Base-by-base conservation (phyloP, 495 filamentous ascomycete genomes). In the Aspergillus leporis region DNA sequence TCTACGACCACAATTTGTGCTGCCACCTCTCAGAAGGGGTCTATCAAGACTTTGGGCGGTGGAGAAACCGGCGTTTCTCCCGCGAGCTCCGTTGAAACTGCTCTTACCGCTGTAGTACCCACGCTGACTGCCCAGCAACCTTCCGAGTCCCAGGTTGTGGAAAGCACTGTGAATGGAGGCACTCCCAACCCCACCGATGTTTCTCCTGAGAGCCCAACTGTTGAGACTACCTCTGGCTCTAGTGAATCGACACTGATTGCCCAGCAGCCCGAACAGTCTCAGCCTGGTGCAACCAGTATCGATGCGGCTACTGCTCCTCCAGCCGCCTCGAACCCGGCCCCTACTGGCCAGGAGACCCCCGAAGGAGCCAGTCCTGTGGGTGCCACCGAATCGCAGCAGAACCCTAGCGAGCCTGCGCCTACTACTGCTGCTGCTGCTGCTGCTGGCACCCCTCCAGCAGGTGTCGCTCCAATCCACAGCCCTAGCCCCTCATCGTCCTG, bases 1-100 rank as follows among this genome's bases (percentile, higher is more conserved):
- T 1, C 41, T 5, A 62, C 65, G 9, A 64, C 65, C 5, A 62
- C 56, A 3, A 21, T 62, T 9, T 60, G 59, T n/a, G 3, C 16
- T 18, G 13, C 52, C 16, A 40, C n/a, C 30, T 40, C 34, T 21
- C 16, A 36, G 5, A 7, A 47, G 7, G 43, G 43, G 3, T 47
- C 43, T 9, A 47, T 47, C 43, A 16, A 47, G 19, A 22, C 43
- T 9, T 19, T 47, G 5, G 43, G 43, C 3, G 43, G 38, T 16
- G 38, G 43, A 47, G 43, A 48, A 5, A 49, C 41, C 14, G 25
- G 3, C 16, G 25, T 28, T 5, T n/a, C 38, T 38, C 23, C 25
- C 19, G 28, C 10, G n/a, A 56, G 25, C 41, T 28, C 53, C 21
- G 53, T 30, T 10, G n/a, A 38, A 25, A 18, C 50, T 9, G 30